Base-by-base conservation (phyloP, 352 stramenopile genomes). In the Globisporangium takayamanum region DNA sequence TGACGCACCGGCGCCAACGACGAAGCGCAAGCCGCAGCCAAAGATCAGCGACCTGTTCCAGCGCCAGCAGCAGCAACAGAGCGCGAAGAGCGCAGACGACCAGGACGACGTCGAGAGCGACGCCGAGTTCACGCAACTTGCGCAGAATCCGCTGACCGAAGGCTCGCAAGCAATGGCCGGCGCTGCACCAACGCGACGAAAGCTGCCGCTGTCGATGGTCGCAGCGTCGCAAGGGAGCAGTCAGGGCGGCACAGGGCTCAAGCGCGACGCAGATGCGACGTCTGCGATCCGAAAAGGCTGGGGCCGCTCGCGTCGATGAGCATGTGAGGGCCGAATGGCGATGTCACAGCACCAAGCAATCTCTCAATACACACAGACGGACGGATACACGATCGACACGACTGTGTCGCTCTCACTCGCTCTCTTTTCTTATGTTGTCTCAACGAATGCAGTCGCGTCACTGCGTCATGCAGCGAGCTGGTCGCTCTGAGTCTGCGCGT, bases 71-170 rank as follows among this genome's bases (percentile, higher is more conserved):
- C 60, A 76, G 49, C 44, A 5, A 7, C 41, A 45, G 18, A 63
- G 48, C 55, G 57, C 28, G 20, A 33, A 30, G 2, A 12, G 18
- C 61, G n/a, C 49, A 28, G 60, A 5, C 16, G 66, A 70, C 14
- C 67, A 80, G 22, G 78, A 89, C 59, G 77, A 86, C 16, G 66
- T 88, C n/a, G 81, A 92, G 62, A 87, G 77, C 33, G 81, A 92
- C 50, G 47, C 71, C 1, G 79, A 88, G 55, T 92, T 92, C 44
- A 84, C 74, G 22, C 57, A 85, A 54, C 55, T 89, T 30, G 69
- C 71, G 7, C 47, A 59, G 14, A 57, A 52, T 5, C 54, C 57
- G 1, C 45, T 63, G 15, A 46, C 67, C 78, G 64, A 86, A 39
- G 73, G 14, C 50, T 57, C 65, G 45, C 62, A 61, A 11, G 36